Evolutionary conservation across 129 eudicot species (phyloP).

Genomic region (Pulicaria dysenterica): DNA sequence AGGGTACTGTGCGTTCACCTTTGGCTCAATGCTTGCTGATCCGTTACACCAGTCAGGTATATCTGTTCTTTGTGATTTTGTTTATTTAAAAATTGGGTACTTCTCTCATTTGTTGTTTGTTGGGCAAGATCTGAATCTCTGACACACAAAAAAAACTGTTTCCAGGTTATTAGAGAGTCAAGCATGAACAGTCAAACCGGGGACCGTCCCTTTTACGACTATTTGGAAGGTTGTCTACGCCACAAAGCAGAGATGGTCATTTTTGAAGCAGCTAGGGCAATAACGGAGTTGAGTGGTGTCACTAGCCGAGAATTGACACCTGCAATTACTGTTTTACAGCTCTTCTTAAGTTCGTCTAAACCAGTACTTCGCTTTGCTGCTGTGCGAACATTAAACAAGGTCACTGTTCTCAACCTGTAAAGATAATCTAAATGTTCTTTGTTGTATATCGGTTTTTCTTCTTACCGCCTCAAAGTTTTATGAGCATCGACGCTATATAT

Average conservation of each 20-base stretch:
- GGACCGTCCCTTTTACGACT: slow-evolving; percentile 95
- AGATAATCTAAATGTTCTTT: slow-evolving; percentile 4
- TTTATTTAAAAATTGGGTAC: neutral
- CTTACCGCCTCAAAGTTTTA: neutral
- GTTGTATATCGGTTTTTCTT: slow-evolving; percentile 12
- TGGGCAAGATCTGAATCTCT: slow-evolving; percentile 20
- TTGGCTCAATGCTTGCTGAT: slow-evolving; percentile 93
- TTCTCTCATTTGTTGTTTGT: neutral
- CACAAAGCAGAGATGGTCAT: slow-evolving; percentile 99
- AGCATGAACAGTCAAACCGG: slow-evolving; percentile 70
- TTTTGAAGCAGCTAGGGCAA: slow-evolving; percentile 94
- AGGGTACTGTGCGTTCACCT: slow-evolving; percentile 93
- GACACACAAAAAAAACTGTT: neutral
- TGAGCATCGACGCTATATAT: neutral
- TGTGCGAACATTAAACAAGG: slow-evolving; percentile 96
- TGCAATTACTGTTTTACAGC: slow-evolving; percentile 94
- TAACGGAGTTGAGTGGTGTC: slow-evolving; percentile 86
- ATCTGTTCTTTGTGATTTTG: slow-evolving; percentile 6
- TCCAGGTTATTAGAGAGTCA: slow-evolving; percentile 87
- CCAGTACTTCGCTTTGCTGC: slow-evolving; percentile 98
- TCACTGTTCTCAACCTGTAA: slow-evolving; percentile 24
- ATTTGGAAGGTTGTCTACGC: slow-evolving; percentile 89
- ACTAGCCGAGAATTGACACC: slow-evolving; percentile 92
- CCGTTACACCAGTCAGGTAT: slow-evolving; percentile 92
- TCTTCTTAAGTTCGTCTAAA: slow-evolving; percentile 89